Base-by-base conservation (phyloP, 2,329 filamentous ascomycete genomes). In the Cytospora mali region DNA sequence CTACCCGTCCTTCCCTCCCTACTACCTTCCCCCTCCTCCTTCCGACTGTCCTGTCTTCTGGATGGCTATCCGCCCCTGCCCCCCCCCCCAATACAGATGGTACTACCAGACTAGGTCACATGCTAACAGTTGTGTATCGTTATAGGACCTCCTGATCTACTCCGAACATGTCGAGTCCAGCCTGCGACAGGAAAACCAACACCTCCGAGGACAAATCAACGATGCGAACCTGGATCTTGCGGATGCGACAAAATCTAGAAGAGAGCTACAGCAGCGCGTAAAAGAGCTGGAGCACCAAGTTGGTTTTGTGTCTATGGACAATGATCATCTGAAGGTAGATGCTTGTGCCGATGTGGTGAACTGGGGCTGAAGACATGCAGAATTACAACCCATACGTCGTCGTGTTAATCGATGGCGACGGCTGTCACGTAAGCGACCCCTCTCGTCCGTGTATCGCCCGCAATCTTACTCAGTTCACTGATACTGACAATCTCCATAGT, bases 361-460 rank as follows among this genome's bases (percentile, higher is more conserved):
- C 23, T 28, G 35, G 59, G 13, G 64, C 65, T 62, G 53, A 65
- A 66, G 68, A 71, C 62, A 69, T 65, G 54, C 68, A 86, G 81
- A 80, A 77, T 63, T 77, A 75, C 55, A 87, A 87, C 72, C 79
- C 82, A 48, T 89, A 89, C 71, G 77, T 88, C 69, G 73, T 84
- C 66, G 79, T 87, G 46, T 71, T 88, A 67, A 82, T 89, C 68
- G 87, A 89, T 71, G 87, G 86, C 42, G 82, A 89, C 71, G 84
- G 84, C 51, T 78, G 63, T 52, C 63, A 65, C 59, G 63, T 62
- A 62, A 61, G 63, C 49, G 46, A 27, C 48, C 7, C 70, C 69
- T 56, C 42, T 56, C 50, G 61, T 49, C 58, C 25, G 55, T 42
- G 31, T 10, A 50, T 7, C 16, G 27, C 46, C 29, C 28, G 10